Conservation (phyloP, 164 flowering plant genomes). For the Hamamelis virginiana region DNA sequence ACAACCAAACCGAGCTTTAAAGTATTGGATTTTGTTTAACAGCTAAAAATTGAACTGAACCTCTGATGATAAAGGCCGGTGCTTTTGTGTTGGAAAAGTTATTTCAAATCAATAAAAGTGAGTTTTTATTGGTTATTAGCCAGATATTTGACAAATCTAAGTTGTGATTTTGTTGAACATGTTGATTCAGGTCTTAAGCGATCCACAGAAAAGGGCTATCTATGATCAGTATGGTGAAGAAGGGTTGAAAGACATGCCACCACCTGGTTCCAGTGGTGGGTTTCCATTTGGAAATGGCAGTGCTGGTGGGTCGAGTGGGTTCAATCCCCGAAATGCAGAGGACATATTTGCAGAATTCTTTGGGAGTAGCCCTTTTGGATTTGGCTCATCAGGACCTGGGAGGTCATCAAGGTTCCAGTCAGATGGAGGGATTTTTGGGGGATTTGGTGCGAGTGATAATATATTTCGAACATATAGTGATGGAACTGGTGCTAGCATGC, state of each 20-base stretch:
- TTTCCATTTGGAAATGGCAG: conserved; percentile 28
- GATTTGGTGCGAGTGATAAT: conserved; percentile 38
- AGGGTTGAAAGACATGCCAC: conserved; percentile 58
- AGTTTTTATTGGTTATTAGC: not conserved
- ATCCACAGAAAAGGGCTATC: conserved; percentile 49
- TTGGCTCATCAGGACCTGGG: conserved; percentile 49
- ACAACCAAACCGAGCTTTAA: too few species aligned
- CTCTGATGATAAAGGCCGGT: too few species aligned
- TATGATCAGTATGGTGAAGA: conserved; percentile 73
- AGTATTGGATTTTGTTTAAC: too few species aligned
- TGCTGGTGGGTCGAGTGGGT: conserved; percentile 35
- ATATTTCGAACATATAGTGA: conserved; percentile 35
- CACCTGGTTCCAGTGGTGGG: conserved; percentile 37
- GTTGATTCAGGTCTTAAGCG: conserved; percentile 55
- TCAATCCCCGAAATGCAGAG: conserved; percentile 66
- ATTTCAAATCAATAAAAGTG: too few species aligned
- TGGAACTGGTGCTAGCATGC: conserved; percentile 27
- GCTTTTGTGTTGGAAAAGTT: too few species aligned
- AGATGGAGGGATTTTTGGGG: conserved; percentile 45
- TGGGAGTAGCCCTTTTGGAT: conserved; percentile 66
- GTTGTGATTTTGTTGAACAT: not conserved
- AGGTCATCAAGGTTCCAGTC: conserved; percentile 49
- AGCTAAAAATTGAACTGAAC: too few species aligned
- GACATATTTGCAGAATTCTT: conserved; percentile 75
- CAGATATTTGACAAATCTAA: not conserved